Evolutionary conservation across 75 land plant species (phyloP).

Genomic region (Pinus taeda): DNA sequence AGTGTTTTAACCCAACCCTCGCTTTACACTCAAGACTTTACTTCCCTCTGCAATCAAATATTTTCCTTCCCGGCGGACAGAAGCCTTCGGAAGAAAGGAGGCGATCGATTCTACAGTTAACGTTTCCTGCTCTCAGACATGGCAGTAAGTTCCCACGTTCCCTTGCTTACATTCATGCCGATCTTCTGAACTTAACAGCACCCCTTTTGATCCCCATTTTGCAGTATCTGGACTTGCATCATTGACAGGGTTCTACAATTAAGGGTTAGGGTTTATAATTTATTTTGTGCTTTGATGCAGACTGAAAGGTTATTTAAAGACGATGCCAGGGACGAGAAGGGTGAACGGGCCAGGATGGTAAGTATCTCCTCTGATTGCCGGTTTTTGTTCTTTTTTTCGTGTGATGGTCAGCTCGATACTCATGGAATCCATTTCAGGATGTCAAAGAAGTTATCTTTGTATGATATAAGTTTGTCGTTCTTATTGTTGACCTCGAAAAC

Average conservation of each 20-base stretch:
- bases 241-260: neutral
- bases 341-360: conserved; percentile 95
- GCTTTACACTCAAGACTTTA: neutral
- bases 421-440: neutral
- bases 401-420: too few relatives aligned
- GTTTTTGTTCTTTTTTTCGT: neutral
- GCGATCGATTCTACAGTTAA: neutral
- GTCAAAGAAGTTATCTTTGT: neutral
- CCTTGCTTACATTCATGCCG: neutral
- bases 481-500: neutral
- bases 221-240: neutral
- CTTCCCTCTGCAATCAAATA: neutral
- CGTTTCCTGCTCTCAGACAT: neutral
- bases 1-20: neutral
- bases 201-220: neutral
- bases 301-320: conserved; percentile 64
- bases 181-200: too few relatives aligned
- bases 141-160: neutral
- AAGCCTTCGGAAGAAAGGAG: neutral
- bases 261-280: conserved; percentile 7
- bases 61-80: neutral
- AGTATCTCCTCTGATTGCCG: neutral
- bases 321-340: conserved; percentile 91
- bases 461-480: neutral
- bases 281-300: conserved; percentile 22